Conservation (phyloP, 2,329 filamentous ascomycete genomes). For the Sporothrix inflata region DNA sequence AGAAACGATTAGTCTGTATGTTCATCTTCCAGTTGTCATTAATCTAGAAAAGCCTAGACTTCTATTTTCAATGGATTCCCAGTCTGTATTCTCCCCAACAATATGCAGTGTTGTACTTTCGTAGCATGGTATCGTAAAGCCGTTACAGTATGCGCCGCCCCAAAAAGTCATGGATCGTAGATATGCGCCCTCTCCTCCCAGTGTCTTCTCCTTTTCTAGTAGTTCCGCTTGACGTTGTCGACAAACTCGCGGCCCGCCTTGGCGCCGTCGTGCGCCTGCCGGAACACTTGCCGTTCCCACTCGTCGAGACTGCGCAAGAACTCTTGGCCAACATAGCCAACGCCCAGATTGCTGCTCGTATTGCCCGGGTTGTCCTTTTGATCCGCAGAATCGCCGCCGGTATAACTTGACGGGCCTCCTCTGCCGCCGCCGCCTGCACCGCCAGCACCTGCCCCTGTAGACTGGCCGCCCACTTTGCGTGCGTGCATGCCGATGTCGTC, state of each 20-base stretch:
- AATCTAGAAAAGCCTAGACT: background rate
- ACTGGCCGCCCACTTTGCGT: slow-evolving; percentile 75
- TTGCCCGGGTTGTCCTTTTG: slow-evolving; percentile 65
- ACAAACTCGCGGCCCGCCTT: slow-evolving; percentile 73
- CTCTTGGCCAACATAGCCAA: slow-evolving; percentile 70
- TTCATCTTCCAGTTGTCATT: background rate
- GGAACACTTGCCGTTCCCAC: slow-evolving; percentile 78
- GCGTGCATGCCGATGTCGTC: slow-evolving; percentile 86
- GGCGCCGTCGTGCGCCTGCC: slow-evolving; percentile 72
- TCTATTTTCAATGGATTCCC: background rate
- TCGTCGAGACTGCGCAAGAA: slow-evolving; percentile 89
- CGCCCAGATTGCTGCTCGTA: slow-evolving; percentile 51
- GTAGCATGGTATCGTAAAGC: slow-evolving; percentile 13
- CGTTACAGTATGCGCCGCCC: background rate
- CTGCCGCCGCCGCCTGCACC: slow-evolving; percentile 49
- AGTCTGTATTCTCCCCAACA: background rate
- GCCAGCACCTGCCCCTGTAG: slow-evolving; percentile 45
- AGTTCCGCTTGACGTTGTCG: slow-evolving; percentile 58
- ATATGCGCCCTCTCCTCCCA: background rate
- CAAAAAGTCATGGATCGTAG: background rate
- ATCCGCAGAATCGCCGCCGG: background rate
- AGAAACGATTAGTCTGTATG: background rate
- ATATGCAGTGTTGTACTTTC: background rate
- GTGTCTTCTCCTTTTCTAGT: slow-evolving; percentile 4
- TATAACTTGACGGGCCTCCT: slow-evolving; percentile 54